Conservation (phyloP, 305 asterid species). For the Fraxinus paxiana region DNA sequence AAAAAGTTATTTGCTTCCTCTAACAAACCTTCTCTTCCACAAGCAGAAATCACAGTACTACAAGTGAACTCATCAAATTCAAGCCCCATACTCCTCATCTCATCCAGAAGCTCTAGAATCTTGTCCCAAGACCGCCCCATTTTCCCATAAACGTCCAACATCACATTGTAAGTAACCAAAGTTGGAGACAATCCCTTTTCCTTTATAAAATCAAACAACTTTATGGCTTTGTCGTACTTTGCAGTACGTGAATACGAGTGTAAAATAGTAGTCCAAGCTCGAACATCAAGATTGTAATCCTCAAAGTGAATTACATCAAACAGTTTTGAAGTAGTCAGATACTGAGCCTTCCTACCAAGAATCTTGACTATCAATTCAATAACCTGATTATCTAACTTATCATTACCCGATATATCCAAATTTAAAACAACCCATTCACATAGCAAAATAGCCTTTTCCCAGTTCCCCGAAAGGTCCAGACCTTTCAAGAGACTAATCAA, state of each 20-base stretch:
- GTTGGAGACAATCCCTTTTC: constrained; percentile 56
- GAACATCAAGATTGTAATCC: constrained; percentile 59
- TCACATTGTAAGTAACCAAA: constrained; percentile 82
- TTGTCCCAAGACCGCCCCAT: constrained; percentile 78
- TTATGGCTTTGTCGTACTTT: constrained; percentile 73
- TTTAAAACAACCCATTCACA: constrained; percentile 83
- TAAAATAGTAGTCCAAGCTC: constrained; percentile 77
- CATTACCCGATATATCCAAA: constrained; percentile 38
- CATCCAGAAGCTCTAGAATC: constrained; percentile 64
- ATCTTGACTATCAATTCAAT: constrained; percentile 74
- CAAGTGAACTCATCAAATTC: constrained; percentile 89
- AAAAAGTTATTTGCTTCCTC: constrained; percentile 80
- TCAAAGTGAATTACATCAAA: constrained; percentile 66
- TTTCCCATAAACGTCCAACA: constrained; percentile 87
- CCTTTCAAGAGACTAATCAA: constrained; percentile 69
- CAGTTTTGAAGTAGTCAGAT: constrained; percentile 57
- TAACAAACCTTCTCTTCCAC: constrained; percentile 83
- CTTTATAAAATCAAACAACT: constrained; percentile 60
- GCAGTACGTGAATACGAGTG: constrained; percentile 81
- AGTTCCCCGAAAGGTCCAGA: constrained; percentile 56
- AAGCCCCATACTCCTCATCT: constrained; percentile 64
- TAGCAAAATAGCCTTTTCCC: constrained; percentile 68
- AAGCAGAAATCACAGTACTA: constrained; percentile 88
- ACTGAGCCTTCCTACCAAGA: constrained; percentile 84
- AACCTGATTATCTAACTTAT: constrained; percentile 59